Percentiles rank a stretch among this genome's conserved stretches.
These are phyloP conservation scores for Cercospora sesami DNA, from an alignment of 2,329 filamentous ascomycete genomes.

Conservation along the genomic window DNA sequence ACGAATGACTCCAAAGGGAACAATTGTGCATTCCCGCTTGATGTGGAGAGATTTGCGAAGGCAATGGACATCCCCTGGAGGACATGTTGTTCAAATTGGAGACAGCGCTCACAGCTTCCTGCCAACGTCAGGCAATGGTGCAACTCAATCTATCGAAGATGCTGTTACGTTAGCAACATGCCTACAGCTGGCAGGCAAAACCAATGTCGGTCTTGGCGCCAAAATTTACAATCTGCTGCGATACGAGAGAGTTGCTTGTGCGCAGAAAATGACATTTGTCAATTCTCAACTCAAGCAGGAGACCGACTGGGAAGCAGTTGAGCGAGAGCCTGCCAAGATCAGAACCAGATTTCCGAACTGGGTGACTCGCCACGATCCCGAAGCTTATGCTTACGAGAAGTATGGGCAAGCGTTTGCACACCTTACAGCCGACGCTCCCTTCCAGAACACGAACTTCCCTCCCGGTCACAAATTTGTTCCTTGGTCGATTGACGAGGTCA, in stretches of 20 bases:
- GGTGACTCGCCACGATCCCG: conserved; percentile 54
- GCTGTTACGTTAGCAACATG: conserved; percentile 50
- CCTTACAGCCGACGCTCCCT: background rate
- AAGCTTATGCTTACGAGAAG: conserved; percentile 48
- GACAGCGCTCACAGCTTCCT: conserved; percentile 58
- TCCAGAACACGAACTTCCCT: background rate
- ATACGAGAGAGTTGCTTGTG: conserved; percentile 30
- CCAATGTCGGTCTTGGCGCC: conserved; percentile 37
- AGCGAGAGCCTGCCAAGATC: conserved; percentile 49
- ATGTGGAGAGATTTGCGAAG: conserved; percentile 58
- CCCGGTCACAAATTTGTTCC: background rate
- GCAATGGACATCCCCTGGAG: conserved; percentile 55
- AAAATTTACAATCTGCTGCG: conserved; percentile 32
- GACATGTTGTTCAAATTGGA: conserved; percentile 53
- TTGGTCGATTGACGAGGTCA: background rate
- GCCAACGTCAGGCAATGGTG: conserved; percentile 56
- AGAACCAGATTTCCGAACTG: conserved; percentile 50
- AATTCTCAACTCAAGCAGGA: conserved; percentile 49
- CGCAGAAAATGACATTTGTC: conserved; percentile 22
- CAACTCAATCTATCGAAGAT: conserved; percentile 57
- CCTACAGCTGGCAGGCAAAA: conserved; percentile 47
- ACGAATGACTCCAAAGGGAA: conserved; percentile 40
- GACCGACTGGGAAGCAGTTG: conserved; percentile 52
- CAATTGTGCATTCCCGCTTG: conserved; percentile 56
- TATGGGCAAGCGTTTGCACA: conserved; percentile 28